Percentiles rank a stretch among this genome's conserved stretches.
These are phyloP conservation scores for Pterula multifida DNA, from an alignment of 1,284 basidiomycete species.

Conservation along the genomic window DNA sequence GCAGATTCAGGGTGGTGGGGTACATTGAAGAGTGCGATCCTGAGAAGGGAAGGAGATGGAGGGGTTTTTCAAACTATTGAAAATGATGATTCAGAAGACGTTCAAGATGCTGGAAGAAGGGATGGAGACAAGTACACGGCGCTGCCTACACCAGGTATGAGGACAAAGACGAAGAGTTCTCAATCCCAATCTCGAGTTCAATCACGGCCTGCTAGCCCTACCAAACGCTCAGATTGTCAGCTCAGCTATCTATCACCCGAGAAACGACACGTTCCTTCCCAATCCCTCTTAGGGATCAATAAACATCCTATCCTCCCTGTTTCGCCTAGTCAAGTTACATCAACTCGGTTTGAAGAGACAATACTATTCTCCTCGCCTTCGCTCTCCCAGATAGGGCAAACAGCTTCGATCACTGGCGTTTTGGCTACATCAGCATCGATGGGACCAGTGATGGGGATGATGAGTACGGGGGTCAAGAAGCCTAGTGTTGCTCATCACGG, in stretches of 20 bases:
- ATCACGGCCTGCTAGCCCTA: not conserved
- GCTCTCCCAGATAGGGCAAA: no score
- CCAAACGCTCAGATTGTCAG: not conserved
- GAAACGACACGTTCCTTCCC: not conserved
- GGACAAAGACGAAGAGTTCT: not conserved
- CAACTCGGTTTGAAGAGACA: not conserved
- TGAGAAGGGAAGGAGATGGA: not conserved
- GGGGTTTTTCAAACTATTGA: not conserved
- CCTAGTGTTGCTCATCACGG: not conserved
- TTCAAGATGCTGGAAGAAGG: not conserved
- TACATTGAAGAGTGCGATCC: not conserved
- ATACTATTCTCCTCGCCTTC: not conserved
- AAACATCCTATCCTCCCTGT: not conserved
- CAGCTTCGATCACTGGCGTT: not conserved
- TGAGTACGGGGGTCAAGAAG: not conserved
- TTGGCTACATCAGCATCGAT: not conserved
- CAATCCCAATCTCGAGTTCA: not conserved
- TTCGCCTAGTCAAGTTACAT: not conserved
- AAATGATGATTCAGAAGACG: not conserved
- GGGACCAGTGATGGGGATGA: not conserved
- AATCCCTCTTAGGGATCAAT: not conserved
- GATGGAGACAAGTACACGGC: not conserved
- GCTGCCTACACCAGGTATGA: not conserved
- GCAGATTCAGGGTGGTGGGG: constrained; percentile 1
- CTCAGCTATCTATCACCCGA: not conserved